Conservation (phyloP, 1,284 basidiomycete genomes). For the Ustilago bromivora region DNA sequence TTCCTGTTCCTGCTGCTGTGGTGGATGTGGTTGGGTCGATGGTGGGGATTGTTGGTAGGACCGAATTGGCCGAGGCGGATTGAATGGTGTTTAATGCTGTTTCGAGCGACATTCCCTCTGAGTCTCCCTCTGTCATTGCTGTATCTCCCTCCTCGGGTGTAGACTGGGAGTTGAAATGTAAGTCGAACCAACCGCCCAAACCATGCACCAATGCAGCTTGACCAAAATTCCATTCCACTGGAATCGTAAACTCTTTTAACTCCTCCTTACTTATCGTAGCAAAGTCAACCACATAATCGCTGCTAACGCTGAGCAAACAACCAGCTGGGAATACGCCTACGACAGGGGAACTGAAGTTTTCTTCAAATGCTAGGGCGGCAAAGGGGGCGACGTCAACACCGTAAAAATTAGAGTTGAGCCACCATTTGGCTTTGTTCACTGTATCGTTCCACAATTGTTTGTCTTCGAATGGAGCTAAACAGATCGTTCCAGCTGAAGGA, state of each 20-base stretch:
- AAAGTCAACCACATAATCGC: slow-evolving; percentile 64
- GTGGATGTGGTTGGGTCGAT: slow-evolving; percentile 16
- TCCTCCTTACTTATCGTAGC: slow-evolving; percentile 51
- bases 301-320: slow-evolving; percentile 54
- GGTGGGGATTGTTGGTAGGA: slow-evolving; percentile 33
- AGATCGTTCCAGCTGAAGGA: slow-evolving; percentile 72
- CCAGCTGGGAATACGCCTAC: slow-evolving; percentile 62
- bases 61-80: slow-evolving; percentile 20
- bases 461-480: slow-evolving; percentile 72
- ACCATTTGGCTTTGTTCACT: slow-evolving; percentile 70
- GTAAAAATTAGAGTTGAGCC: slow-evolving; percentile 64
- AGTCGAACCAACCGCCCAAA: slow-evolving; percentile 66
- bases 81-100: slow-evolving; percentile 20
- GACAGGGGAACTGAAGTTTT: slow-evolving; percentile 62
- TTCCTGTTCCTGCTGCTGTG: not conserved
- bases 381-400: slow-evolving; percentile 66
- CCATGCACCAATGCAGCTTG: slow-evolving; percentile 60
- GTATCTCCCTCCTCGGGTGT: slow-evolving; percentile 23
- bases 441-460: slow-evolving; percentile 72
- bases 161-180: slow-evolving; percentile 58
- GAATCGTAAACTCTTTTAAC: slow-evolving; percentile 60
- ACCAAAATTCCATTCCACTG: slow-evolving; percentile 54
- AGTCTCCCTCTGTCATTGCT: slow-evolving; percentile 21
- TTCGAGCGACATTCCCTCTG: slow-evolving; percentile 19
- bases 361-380: slow-evolving; percentile 50